phyloP scores from a whole-genome alignment of 2,329 filamentous ascomycete genomes.

The Rosellinia necatrix region DNA sequence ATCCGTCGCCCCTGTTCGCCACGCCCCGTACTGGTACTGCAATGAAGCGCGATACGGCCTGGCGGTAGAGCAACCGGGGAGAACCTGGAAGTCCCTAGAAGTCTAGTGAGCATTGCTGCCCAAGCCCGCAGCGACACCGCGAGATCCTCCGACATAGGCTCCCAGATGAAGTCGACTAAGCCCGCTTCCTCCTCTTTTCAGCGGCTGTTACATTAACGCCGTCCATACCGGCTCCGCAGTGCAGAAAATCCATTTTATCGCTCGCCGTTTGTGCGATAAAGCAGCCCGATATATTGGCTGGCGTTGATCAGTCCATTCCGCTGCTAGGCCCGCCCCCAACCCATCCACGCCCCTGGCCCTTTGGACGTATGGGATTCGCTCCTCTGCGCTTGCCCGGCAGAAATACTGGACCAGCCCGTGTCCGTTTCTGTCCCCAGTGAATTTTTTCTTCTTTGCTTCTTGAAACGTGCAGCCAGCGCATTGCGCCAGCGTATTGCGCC shows the following conservation, averaged over 20 bases:
- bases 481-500: constrained; percentile 33
- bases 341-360: constrained; percentile 30
- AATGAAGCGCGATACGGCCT: constrained; percentile 31
- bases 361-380: constrained; percentile 36
- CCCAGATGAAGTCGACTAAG: constrained; percentile 34
- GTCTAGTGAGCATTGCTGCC: constrained; percentile 47
- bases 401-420: constrained; percentile 33
- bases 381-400: constrained; percentile 35
- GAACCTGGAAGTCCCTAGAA: constrained; percentile 43
- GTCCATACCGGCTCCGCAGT: constrained; percentile 22
- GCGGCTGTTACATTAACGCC: constrained; percentile 22
- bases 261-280: constrained; percentile 19
- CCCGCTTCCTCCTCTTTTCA: constrained; percentile 33
- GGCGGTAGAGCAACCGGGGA: constrained; percentile 36
- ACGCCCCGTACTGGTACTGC: constrained; percentile 35
- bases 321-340: constrained; percentile 35
- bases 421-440: constrained; percentile 29
- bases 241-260: constrained; percentile 22
- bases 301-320: constrained; percentile 26
- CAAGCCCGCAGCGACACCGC: constrained; percentile 44
- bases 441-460: constrained; percentile 28
- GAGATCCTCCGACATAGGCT: constrained; percentile 44
- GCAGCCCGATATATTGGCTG: constrained; percentile 24
- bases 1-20: constrained; percentile 36
- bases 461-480: constrained; percentile 36